Evolutionary conservation across 805 yeast species (phyloP).

Genomic region (Sugiyamaella americana): DNA sequence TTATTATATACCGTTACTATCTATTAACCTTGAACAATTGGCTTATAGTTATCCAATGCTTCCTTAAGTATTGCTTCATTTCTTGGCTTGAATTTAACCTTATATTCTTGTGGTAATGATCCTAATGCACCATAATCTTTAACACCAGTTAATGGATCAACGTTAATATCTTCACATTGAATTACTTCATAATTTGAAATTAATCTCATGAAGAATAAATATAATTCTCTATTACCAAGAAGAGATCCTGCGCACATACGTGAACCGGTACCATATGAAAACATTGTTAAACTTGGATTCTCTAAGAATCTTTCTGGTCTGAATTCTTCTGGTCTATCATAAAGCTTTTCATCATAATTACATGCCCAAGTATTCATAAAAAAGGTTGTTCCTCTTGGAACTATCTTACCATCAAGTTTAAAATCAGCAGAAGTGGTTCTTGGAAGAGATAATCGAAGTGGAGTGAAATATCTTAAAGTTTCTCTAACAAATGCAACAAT

Average conservation of each 20-base stretch:
- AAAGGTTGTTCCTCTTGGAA: conserved; percentile 52
- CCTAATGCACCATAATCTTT: conserved; percentile 23
- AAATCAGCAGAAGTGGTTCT: conserved; percentile 3
- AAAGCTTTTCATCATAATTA: conserved; percentile 47
- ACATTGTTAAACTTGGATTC: conserved; percentile 6
- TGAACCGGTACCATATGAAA: conserved; percentile 51
- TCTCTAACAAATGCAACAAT: conserved; percentile 54
- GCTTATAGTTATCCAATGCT: conserved; percentile 8
- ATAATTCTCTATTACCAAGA: conserved; percentile 57
- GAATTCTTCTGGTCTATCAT: conserved; percentile 9
- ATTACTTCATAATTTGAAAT: conserved; percentile 44
- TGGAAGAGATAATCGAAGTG: conserved; percentile 63
- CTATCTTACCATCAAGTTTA: conserved; percentile 16
- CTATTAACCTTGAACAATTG: not conserved
- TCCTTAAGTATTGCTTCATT: conserved; percentile 12
- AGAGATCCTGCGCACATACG: conserved; percentile 63
- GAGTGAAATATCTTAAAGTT: conserved; percentile 53
- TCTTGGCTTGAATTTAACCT: conserved; percentile 21
- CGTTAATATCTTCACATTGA: conserved; percentile 17
- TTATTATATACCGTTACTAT: too few relatives aligned
- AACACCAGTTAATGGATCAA: conserved; percentile 22
- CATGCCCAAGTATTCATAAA: conserved; percentile 66
- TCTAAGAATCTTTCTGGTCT: conserved; percentile 11
- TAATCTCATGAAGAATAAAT: conserved; percentile 46
- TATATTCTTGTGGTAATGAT: conserved; percentile 21